Conservation (phyloP, 2,329 filamentous ascomycete species). For the Penicillium sp. region DNA sequence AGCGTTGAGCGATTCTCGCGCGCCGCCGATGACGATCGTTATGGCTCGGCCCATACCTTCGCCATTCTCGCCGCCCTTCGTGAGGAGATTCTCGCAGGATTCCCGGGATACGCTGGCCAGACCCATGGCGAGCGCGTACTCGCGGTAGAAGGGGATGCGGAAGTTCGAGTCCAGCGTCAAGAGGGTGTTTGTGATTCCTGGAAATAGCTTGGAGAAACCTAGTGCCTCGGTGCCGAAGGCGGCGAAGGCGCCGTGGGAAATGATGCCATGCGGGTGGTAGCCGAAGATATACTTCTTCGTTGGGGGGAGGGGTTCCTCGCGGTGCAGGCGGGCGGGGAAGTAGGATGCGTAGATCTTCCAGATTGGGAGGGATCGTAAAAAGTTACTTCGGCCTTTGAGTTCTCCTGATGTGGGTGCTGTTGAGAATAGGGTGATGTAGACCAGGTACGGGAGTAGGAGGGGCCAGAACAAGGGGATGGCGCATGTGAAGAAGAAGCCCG, state of each 20-base stretch:
- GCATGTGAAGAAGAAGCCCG: slow-evolving; percentile 86
- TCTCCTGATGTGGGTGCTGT: slow-evolving; percentile 74
- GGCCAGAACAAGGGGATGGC: slow-evolving; percentile 93
- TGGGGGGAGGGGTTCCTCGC: slow-evolving; percentile 74
- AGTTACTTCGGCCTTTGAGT: slow-evolving; percentile 72
- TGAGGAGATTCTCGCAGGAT: slow-evolving; percentile 85
- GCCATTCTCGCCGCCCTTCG: slow-evolving; percentile 71
- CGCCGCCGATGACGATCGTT: slow-evolving; percentile 92
- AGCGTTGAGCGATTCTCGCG: slow-evolving; percentile 87
- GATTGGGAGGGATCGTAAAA: slow-evolving; percentile 70
- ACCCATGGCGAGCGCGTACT: slow-evolving; percentile 89
- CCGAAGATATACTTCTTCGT: slow-evolving; percentile 94
- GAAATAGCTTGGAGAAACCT: slow-evolving; percentile 83
- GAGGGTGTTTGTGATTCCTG: slow-evolving; percentile 90
- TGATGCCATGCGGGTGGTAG: slow-evolving; percentile 97
- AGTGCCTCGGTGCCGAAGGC: slow-evolving; percentile 89
- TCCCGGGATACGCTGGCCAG: slow-evolving; percentile 87
- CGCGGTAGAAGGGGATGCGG: slow-evolving; percentile 86
- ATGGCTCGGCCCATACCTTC: slow-evolving; percentile 94
- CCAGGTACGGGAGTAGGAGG: slow-evolving; percentile 71
- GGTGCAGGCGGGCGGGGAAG: slow-evolving; percentile 86
- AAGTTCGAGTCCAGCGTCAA: slow-evolving; percentile 97
- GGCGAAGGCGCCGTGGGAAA: slow-evolving; percentile 91
- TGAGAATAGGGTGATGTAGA: slow-evolving; percentile 76
- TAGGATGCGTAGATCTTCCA: slow-evolving; percentile 93